Conservation (phyloP, 495 filamentous ascomycete genomes). For the Penicillium soppii region DNA sequence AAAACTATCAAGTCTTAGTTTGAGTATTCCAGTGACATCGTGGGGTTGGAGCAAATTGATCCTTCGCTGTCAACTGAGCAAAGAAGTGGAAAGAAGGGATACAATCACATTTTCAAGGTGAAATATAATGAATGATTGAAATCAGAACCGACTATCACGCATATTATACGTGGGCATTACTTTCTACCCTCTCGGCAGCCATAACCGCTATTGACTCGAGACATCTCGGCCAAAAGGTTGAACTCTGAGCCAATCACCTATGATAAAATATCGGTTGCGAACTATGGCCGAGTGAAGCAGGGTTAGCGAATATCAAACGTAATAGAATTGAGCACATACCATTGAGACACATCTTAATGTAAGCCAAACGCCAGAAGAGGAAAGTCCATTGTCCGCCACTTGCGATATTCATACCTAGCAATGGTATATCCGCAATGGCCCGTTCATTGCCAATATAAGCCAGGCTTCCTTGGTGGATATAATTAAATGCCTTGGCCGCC, state of each 20-base stretch:
- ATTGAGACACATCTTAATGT: constrained; percentile 99
- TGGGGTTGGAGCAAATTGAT: too few species aligned
- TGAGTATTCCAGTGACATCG: too few species aligned
- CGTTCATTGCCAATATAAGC: constrained; percentile 98
- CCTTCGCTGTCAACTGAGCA: too few species aligned
- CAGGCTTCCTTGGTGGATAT: constrained; percentile 92
- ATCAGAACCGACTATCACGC: too few species aligned
- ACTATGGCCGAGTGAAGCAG: constrained; percentile 50
- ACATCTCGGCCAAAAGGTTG: constrained; percentile 95
- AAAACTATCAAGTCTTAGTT: too few species aligned
- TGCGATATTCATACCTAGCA: constrained; percentile 94
- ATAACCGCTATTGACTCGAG: too few species aligned
- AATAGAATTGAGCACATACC: constrained; percentile 57
- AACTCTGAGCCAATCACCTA: constrained; percentile 93
- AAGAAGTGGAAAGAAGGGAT: too few species aligned
- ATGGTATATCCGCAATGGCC: constrained; percentile 95
- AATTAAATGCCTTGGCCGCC: constrained; percentile 91
- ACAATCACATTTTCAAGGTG: too few species aligned
- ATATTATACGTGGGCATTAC: too few species aligned
- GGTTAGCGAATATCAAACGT: neutral
- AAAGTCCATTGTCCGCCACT: constrained; percentile 77
- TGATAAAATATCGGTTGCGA: constrained; percentile 87
- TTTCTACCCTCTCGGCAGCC: too few species aligned
- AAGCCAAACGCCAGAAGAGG: constrained; percentile 96
- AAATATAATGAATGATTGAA: too few species aligned